phyloP scores from a whole-genome alignment of 2,329 filamentous ascomycete species.

The Knoxdaviesia proteae region DNA sequence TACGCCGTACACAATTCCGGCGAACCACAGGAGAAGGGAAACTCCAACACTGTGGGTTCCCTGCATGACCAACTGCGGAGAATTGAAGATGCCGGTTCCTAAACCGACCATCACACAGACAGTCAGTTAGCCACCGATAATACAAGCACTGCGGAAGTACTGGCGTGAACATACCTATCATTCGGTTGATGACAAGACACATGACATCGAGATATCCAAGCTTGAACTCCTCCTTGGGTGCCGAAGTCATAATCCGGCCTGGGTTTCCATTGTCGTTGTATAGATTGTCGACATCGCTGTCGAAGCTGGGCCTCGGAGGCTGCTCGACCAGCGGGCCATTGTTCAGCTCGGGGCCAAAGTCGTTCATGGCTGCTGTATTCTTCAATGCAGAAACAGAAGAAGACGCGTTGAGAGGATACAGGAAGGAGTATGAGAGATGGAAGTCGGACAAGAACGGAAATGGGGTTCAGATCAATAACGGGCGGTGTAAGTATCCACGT shows the following conservation, averaged over 20 bases:
- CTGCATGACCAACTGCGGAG: constrained; percentile 12
- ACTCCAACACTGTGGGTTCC: constrained; percentile 13
- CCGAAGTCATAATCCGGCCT: constrained; percentile 12
- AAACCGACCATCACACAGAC: not conserved
- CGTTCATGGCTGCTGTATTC: constrained; percentile 7
- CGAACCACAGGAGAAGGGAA: constrained; percentile 19
- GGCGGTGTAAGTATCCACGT: too few species aligned
- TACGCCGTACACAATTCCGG: constrained; percentile 17
- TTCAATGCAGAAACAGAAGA: too few species aligned
- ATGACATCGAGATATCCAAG: constrained; percentile 15
- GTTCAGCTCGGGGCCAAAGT: not conserved
- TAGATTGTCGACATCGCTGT: constrained; percentile 8
- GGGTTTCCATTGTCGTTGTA: constrained; percentile 7
- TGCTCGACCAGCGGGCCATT: too few species aligned
- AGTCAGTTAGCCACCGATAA: not conserved
- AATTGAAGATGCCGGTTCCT: constrained; percentile 18
- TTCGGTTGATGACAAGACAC: constrained; percentile 16
- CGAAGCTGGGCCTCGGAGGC: not conserved
- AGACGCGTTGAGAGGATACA: too few species aligned
- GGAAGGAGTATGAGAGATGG: too few species aligned
- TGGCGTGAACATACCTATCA: constrained; percentile 13
- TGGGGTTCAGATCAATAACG: too few species aligned
- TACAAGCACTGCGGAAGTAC: not conserved
- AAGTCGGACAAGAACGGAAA: too few species aligned
- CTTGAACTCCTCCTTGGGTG: constrained; percentile 14